phyloP scores from a whole-genome alignment of 2,329 filamentous ascomycete genomes.

The Hypocreales sp. region DNA sequence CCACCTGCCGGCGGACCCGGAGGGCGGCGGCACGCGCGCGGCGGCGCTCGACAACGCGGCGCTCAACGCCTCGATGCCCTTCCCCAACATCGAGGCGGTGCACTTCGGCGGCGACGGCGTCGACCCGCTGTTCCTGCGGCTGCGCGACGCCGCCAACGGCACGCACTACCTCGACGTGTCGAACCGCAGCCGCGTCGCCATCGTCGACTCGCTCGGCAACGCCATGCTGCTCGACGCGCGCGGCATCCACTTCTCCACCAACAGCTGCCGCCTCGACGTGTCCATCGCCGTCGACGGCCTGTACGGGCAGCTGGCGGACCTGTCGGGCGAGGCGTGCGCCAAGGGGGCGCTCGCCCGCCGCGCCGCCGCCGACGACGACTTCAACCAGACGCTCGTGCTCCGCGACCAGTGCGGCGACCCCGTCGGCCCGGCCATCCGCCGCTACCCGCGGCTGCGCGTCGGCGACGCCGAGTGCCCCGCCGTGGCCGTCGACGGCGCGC shows the following conservation, averaged over 20 bases:
- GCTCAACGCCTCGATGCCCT: slow-evolving; percentile 15
- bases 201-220: slow-evolving; percentile 15
- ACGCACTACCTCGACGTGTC: slow-evolving; percentile 19
- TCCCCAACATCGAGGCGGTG: slow-evolving; percentile 21
- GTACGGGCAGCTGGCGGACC: slow-evolving; percentile 15
- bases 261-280: slow-evolving; percentile 16
- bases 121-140: slow-evolving; percentile 16
- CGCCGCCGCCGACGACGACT: slow-evolving; percentile 10
- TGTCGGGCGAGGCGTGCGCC: slow-evolving; percentile 16
- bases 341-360: slow-evolving; percentile 3
- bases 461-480: slow-evolving; percentile 16
- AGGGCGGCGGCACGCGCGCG: slow-evolving; percentile 9
- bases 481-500: slow-evolving; percentile 10
- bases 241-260: slow-evolving; percentile 19
- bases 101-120: slow-evolving; percentile 16
- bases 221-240: slow-evolving; percentile 15
- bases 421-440: slow-evolving; percentile 10
- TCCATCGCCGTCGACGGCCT: slow-evolving; percentile 16
- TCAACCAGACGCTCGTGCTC: slow-evolving; percentile 16
- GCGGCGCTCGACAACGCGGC: slow-evolving; percentile 16
- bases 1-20: slow-evolving; percentile 10
- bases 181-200: slow-evolving; percentile 12
- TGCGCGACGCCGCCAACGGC: slow-evolving; percentile 13
- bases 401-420: slow-evolving; percentile 18
- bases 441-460: slow-evolving; percentile 15